Base-by-base conservation (phyloP, 768 basidiomycete species). In the Gelatoporia subvermispora region DNA sequence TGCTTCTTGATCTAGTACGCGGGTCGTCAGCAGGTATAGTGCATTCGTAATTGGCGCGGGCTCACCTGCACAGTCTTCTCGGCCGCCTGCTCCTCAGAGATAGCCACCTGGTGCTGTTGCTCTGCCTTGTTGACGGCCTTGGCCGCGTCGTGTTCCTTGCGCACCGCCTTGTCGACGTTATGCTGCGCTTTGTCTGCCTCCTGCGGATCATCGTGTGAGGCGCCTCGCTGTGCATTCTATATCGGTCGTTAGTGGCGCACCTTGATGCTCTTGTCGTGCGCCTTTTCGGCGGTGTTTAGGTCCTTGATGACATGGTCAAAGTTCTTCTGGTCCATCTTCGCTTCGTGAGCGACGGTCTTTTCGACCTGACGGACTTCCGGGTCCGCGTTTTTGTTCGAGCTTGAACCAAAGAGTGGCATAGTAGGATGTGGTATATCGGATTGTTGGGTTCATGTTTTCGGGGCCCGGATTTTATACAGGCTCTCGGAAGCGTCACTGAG, bases 221-320 rank as follows among this genome's bases (percentile, higher is more conserved):
- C 16, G 9, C 38, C 38, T 15, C 9, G 17, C 21, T 8, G 17
- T 17, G 38, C 35, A 35, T n/a, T 9, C 9, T 9, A 35, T 9
- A 35, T 9, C 35, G 35, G 18, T 9, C 18, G 35, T 9, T n/a
- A 18, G 37, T 15, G 24, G 47, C 63, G 50, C 23, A 77, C 80
- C 69, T 81, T 83, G 48, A 72, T 66, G 21, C 75, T 72, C 57
- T 78, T 79, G 28, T 66, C 59, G 47, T 78, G 70, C 13, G 64
- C 62, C 68, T 83, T 82, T 60, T 85, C 81, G 8, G 72, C 69
- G 25, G 67, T 65, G 17, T 66, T 64, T 25, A 85, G 66, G 42
- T 81, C 77, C 58, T 79, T 81, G 52, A 81, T 52, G 28, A 77
- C 72, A 40, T 74, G 71, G 60, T 79, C 72, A 55, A 85, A 61